These are phyloP conservation scores for Excoecaria cochinchinensis DNA, from an alignment of 345 rosid genomes.

Conservation along the genomic window DNA sequence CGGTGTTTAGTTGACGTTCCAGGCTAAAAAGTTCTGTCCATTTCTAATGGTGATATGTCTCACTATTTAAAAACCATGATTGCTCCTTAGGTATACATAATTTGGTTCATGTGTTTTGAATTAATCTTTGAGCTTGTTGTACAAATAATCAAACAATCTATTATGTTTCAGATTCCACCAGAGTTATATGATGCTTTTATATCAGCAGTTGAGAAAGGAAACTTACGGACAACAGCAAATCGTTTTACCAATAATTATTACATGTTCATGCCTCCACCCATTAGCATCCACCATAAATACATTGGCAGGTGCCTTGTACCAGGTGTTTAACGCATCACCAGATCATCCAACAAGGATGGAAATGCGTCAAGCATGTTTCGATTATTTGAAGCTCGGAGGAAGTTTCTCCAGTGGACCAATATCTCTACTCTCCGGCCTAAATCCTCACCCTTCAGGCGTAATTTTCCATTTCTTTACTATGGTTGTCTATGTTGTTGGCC, in stretches of 20 bases:
- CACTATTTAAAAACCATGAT: constrained; percentile 13
- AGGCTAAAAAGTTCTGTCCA: constrained; percentile 15
- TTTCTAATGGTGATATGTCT: constrained; percentile 22
- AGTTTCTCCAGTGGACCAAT: constrained; percentile 38
- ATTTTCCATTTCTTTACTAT: constrained; percentile 45
- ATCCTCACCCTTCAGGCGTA: constrained; percentile 42
- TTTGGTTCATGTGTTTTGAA: no score
- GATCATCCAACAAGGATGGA: constrained; percentile 39
- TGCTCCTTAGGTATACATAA: not conserved
- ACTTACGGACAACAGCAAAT: constrained; percentile 10
- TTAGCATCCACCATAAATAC: constrained; percentile 23
- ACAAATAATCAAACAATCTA: no score
- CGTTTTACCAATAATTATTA: not conserved
- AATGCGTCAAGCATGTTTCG: constrained; percentile 50
- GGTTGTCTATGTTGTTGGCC: constrained; percentile 46
- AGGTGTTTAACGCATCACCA: constrained; percentile 28
- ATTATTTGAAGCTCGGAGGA: constrained; percentile 48
- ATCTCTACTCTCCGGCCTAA: constrained; percentile 46
- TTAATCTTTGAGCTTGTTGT: no score
- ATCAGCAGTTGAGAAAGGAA: constrained; percentile 7
- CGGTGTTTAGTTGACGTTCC: constrained; percentile 22
- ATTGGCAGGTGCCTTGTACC: constrained; percentile 14
- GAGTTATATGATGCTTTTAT: constrained; percentile 15
- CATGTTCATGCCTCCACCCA: not conserved
- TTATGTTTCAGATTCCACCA: not conserved